Conservation (phyloP, 2,329 filamentous ascomycete genomes). For the Penicillium sumatraense region DNA sequence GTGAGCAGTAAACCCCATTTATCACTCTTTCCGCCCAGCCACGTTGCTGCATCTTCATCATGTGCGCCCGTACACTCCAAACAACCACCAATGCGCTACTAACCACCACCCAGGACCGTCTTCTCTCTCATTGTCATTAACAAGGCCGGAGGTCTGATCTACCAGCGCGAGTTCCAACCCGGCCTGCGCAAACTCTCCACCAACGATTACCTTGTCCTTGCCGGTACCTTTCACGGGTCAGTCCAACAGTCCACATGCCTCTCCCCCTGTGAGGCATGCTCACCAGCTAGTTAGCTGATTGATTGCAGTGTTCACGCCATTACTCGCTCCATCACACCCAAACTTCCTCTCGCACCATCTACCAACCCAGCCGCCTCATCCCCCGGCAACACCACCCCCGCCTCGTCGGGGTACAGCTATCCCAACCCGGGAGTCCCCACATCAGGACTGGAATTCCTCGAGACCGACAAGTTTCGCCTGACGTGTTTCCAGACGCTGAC, state of each 20-base stretch:
- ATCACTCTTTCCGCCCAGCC: conserved; percentile 7
- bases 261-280: neutral
- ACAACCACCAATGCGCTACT: conserved; percentile 6
- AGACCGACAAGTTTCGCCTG: conserved; percentile 91
- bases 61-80: conserved; percentile 19
- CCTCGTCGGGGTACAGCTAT: conserved; percentile 32
- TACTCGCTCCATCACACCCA: conserved; percentile 58
- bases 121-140: conserved; percentile 97
- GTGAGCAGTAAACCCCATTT: conserved; percentile 12
- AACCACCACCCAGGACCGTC: conserved; percentile 71
- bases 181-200: conserved; percentile 85
- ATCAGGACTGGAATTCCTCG: conserved; percentile 85
- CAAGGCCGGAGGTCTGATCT: conserved; percentile 95
- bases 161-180: conserved; percentile 91
- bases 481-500: conserved; percentile 96
- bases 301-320: conserved; percentile 65
- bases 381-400: conserved; percentile 22
- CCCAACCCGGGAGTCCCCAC: conserved; percentile 38
- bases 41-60: conserved; percentile 17
- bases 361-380: conserved; percentile 26
- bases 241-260: conserved; percentile 31
- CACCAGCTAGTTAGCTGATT: neutral
- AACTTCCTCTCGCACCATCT: conserved; percentile 43
- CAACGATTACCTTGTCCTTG: conserved; percentile 96
- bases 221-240: conserved; percentile 95